phyloP scores from a whole-genome alignment of 2,329 filamentous ascomycete genomes.

The Fusarium armeniacum region DNA sequence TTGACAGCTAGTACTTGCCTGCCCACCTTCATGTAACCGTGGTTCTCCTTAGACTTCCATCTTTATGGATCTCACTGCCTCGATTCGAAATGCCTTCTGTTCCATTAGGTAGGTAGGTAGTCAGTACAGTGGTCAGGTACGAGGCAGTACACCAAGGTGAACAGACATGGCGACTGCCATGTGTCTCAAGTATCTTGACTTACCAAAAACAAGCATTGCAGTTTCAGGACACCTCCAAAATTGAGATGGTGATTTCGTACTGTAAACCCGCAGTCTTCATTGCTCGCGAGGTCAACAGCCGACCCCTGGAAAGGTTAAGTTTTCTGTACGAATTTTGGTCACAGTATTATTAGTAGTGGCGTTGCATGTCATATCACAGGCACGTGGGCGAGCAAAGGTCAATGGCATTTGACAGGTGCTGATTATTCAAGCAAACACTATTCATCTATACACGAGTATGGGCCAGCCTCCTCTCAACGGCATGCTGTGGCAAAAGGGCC shows the following conservation, averaged over 20 bases:
- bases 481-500: slow-evolving; percentile 23
- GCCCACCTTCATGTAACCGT: neutral
- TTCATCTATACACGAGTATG: slow-evolving; percentile 56
- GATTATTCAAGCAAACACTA: slow-evolving; percentile 54
- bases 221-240: neutral
- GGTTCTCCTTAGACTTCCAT: neutral
- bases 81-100: neutral
- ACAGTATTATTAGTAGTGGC: neutral
- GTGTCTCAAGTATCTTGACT: neutral
- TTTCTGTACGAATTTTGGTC: neutral
- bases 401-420: slow-evolving; percentile 46
- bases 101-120: too few species aligned
- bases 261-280: neutral
- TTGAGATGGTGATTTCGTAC: neutral
- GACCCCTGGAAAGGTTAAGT: neutral
- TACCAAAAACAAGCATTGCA: neutral
- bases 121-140: neutral
- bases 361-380: neutral
- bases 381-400: neutral
- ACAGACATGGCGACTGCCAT: neutral
- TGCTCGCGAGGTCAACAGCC: too few species aligned
- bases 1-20: neutral
- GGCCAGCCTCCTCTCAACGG: slow-evolving; percentile 51
- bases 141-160: neutral
- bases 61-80: neutral